These are phyloP conservation scores for Lachnellula arida DNA, from an alignment of 2,329 filamentous ascomycete species.

Conservation along the genomic window DNA sequence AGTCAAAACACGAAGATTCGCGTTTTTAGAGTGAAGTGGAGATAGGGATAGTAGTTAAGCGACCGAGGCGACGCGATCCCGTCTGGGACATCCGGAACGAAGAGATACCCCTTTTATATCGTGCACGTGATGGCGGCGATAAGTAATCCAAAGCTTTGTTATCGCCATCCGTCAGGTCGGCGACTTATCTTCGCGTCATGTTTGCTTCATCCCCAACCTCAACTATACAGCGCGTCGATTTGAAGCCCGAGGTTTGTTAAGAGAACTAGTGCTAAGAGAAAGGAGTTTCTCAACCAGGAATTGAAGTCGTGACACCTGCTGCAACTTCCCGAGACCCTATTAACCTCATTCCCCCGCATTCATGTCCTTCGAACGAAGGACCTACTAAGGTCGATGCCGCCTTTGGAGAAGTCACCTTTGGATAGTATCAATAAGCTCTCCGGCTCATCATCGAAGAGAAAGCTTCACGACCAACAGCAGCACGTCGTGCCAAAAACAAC, in stretches of 20 bases:
- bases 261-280: not conserved
- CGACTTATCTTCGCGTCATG: not conserved
- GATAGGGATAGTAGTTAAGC: no score
- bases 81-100: no score
- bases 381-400: constrained; percentile 29
- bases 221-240: not conserved
- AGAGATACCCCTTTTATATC: no score
- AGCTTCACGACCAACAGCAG: constrained; percentile 16
- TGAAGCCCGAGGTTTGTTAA: not conserved
- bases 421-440: constrained; percentile 17
- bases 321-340: not conserved
- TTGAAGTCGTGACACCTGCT: not conserved
- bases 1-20: no score
- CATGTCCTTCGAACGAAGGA: constrained; percentile 22
- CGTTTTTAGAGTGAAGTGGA: no score
- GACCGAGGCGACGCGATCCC: no score
- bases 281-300: not conserved
- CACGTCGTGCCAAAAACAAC: constrained; percentile 2
- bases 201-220: not conserved
- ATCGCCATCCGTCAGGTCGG: not conserved
- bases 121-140: not conserved
- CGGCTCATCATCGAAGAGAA: constrained; percentile 22
- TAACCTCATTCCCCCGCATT: constrained; percentile 9
- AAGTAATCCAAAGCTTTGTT: not conserved
- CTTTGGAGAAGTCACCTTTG: constrained; percentile 22